Conservation (phyloP, 2,329 filamentous ascomycete genomes). For the Colletotrichum horii region DNA sequence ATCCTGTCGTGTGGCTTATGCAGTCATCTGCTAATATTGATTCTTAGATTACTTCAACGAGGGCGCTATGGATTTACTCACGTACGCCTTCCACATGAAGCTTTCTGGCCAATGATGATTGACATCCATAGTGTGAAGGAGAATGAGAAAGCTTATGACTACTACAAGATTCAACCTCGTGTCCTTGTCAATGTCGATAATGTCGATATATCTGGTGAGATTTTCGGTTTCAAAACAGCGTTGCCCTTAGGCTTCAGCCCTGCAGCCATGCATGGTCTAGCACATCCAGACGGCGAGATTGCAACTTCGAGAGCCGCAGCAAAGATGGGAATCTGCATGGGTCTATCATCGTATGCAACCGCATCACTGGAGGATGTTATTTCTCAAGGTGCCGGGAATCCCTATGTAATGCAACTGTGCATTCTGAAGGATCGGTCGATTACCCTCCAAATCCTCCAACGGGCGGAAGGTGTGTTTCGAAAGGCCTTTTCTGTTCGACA, state of each 20-base stretch:
- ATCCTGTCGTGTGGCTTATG: neutral
- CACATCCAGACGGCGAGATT: conserved; percentile 56
- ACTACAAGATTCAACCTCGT: conserved; percentile 53
- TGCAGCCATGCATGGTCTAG: conserved; percentile 58
- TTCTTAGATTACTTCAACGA: conserved; percentile 59
- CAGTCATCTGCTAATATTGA: neutral
- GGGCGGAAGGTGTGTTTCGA: conserved; percentile 44
- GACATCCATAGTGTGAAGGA: conserved; percentile 42
- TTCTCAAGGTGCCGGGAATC: conserved; percentile 38
- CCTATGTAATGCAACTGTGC: conserved; percentile 54
- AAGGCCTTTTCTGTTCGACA: neutral
- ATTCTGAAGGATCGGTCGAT: conserved; percentile 52
- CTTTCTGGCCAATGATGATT: neutral
- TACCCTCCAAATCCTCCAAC: conserved; percentile 43
- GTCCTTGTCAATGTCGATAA: conserved; percentile 46
- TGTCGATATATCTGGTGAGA: conserved; percentile 42
- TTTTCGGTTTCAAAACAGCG: conserved; percentile 44
- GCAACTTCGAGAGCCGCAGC: conserved; percentile 55
- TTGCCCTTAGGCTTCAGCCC: conserved; percentile 62
- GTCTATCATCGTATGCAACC: conserved; percentile 51
- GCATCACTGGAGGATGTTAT: conserved; percentile 52
- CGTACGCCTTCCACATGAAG: conserved; percentile 28
- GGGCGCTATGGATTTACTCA: conserved; percentile 59
- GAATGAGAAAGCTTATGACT: conserved; percentile 56
- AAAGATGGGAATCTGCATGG: conserved; percentile 40